phyloP scores from a whole-genome alignment of 768 basidiomycete species.

The Russula sp. region DNA sequence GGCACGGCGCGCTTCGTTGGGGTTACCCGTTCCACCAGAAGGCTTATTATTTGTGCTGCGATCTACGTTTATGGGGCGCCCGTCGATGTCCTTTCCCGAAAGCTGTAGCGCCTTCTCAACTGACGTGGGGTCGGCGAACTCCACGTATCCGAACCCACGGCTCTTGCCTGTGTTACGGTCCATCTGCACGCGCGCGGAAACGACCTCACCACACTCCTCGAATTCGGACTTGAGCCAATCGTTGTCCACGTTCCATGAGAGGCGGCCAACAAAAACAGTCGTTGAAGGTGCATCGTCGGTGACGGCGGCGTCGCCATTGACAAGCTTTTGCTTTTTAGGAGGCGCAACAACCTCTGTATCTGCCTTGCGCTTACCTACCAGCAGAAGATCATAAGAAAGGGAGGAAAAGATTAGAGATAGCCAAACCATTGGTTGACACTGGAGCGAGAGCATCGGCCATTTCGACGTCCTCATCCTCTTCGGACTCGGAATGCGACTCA shows the following conservation, averaged over 20 bases:
- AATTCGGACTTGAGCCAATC: conserved; percentile 93
- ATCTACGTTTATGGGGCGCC: conserved; percentile 82
- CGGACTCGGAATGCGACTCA: conserved; percentile 22
- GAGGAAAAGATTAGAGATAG: conserved; percentile 1
- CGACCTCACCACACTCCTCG: conserved; percentile 79
- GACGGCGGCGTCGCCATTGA: conserved; percentile 45
- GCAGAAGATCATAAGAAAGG: background rate
- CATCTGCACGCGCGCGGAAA: conserved; percentile 80
- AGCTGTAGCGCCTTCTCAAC: conserved; percentile 75
- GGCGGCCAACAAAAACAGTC: conserved; percentile 84
- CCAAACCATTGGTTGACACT: conserved; percentile 20
- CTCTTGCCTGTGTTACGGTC: conserved; percentile 78
- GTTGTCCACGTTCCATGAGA: conserved; percentile 96
- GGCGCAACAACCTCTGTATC: conserved; percentile 50
- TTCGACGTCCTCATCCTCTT: conserved; percentile 49
- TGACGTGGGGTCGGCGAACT: conserved; percentile 61
- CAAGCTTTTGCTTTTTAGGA: conserved; percentile 78
- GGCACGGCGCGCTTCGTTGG: conserved; percentile 63
- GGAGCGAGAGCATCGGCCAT: conserved; percentile 42
- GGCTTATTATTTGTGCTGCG: conserved; percentile 53
- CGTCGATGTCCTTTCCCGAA: conserved; percentile 88
- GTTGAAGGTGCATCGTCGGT: conserved; percentile 38
- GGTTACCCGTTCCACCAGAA: conserved; percentile 27
- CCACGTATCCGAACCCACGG: conserved; percentile 79
- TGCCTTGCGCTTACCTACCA: conserved; percentile 74